A percentile compares a stretch with the other conserved stretches of the same genome.
These are phyloP conservation scores for Byssochlamys sp. DNA, from an alignment of 2,329 filamentous ascomycete species.

Conservation along the genomic window DNA sequence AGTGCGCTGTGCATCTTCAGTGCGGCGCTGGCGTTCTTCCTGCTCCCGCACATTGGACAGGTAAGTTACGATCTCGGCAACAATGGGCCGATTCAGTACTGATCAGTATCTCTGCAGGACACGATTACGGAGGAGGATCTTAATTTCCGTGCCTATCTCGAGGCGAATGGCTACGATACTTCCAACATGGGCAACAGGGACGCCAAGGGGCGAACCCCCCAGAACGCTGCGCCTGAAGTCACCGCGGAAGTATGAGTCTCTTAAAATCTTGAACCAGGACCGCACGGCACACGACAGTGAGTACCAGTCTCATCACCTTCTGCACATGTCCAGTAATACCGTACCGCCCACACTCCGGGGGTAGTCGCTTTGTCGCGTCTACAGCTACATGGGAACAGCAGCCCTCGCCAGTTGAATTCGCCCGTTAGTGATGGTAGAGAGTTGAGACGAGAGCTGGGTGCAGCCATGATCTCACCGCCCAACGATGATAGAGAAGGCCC, in stretches of 20 bases:
- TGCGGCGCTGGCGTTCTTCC: conserved; percentile 56
- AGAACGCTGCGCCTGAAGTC: background rate
- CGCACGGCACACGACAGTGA: background rate
- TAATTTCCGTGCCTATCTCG: conserved; percentile 64
- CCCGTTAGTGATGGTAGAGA: background rate
- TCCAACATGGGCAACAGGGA: conserved; percentile 41
- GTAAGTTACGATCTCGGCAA: conserved; percentile 13
- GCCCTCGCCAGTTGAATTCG: background rate
- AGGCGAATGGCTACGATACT: conserved; percentile 67
- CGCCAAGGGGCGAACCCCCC: background rate
- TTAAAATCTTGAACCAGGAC: background rate
- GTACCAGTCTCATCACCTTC: background rate
- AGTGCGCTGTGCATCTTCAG: conserved; percentile 67
- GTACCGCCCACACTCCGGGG: background rate
- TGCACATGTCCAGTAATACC: background rate
- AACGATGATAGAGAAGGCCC: background rate
- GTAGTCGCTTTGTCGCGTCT: background rate
- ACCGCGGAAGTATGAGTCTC: background rate
- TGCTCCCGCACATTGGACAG: conserved; percentile 63
- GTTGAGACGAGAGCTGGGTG: background rate
- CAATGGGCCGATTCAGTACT: conserved; percentile 11
- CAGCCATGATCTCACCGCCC: background rate
- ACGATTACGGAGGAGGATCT: conserved; percentile 71
- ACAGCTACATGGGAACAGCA: background rate
- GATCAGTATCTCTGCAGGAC: conserved; percentile 43